phyloP scores from a whole-genome alignment of 306 rosid genomes.

The Lithocarpus polystachyus region DNA sequence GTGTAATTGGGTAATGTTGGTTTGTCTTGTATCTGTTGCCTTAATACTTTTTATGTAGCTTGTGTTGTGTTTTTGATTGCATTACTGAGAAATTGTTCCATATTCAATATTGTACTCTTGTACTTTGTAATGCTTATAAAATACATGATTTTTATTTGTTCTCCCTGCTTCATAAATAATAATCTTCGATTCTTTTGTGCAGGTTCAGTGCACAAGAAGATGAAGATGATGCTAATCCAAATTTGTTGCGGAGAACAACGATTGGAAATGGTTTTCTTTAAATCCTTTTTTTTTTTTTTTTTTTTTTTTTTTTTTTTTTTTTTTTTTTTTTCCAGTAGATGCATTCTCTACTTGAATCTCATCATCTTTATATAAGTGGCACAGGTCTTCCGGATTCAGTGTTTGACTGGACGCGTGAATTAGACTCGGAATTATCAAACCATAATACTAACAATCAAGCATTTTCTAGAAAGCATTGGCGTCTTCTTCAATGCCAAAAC shows the following conservation, averaged over 20 bases:
- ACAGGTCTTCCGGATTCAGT: slow-evolving; percentile 94
- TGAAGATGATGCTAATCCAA: slow-evolving; percentile 80
- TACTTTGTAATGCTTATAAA: neutral
- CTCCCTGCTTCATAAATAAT: slow-evolving; percentile 9
- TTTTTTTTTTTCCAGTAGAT: slow-evolving; percentile 17
- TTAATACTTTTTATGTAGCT: slow-evolving; percentile 11
- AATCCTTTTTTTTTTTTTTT: slow-evolving; percentile 14
- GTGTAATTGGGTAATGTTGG: no score
- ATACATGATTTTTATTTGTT: neutral
- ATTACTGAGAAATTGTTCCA: slow-evolving; percentile 8
- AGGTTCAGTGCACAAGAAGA: slow-evolving; percentile 98
- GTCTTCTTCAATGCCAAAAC: slow-evolving; percentile 92
- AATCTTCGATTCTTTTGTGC: slow-evolving; percentile 10
- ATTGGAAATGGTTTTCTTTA: slow-evolving; percentile 79
- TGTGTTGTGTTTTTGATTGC: slow-evolving; percentile 18
- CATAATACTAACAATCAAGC: slow-evolving; percentile 83
- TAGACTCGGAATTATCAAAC: slow-evolving; percentile 75
- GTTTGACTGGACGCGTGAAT: slow-evolving; percentile 88
- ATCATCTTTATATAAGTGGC: slow-evolving; percentile 30
- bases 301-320: slow-evolving; percentile 15
- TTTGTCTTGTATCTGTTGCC: no score
- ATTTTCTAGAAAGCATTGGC: slow-evolving; percentile 96
- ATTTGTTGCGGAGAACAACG: slow-evolving; percentile 79
- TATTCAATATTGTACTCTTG: neutral
- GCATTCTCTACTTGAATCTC: slow-evolving; percentile 20